These are phyloP conservation scores for Phytopythium boreale DNA, from an alignment of 352 stramenopile genomes.

Conservation along the genomic window DNA sequence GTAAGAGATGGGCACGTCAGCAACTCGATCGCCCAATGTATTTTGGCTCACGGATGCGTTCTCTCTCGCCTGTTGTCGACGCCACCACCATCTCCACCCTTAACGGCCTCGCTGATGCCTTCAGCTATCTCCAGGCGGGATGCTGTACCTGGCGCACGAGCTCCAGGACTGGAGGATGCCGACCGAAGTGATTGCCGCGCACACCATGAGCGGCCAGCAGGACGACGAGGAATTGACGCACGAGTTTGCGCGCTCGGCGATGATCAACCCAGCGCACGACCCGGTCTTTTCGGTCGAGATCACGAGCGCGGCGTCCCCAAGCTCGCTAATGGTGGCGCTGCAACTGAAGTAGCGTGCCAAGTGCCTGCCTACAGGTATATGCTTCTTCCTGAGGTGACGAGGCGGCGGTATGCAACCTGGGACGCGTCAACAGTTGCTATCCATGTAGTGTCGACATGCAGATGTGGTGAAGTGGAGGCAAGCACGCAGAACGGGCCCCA, in stretches of 20 bases:
- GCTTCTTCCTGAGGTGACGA: neutral
- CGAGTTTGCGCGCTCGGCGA: conserved; percentile 11
- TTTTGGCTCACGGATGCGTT: neutral
- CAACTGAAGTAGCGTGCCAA: neutral
- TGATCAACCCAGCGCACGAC: conserved; percentile 20
- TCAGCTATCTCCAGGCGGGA: conserved; percentile 26
- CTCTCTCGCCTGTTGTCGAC: neutral
- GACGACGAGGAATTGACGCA: neutral
- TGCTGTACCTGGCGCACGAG: conserved; percentile 44
- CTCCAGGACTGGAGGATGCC: conserved; percentile 30
- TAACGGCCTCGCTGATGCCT: too few relatives aligned
- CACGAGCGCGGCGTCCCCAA: neutral
- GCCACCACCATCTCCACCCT: too few relatives aligned
- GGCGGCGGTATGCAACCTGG: too few relatives aligned
- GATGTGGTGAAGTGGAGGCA: too few relatives aligned
- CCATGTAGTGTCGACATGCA: too few relatives aligned
- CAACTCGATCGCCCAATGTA: neutral
- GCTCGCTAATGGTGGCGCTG: neutral
- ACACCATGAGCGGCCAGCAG: conserved; percentile 7
- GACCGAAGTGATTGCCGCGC: conserved; percentile 44
- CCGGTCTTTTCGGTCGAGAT: conserved; percentile 8
- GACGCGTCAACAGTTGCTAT: neutral
- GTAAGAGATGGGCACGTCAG: neutral
- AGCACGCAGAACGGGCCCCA: neutral
- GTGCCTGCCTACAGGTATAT: neutral